Evolutionary conservation across 2,329 filamentous ascomycete genomes (phyloP), one percentile per base, ranked within the genome.

Genomic region (Verticillium albo-atrum): DNA sequence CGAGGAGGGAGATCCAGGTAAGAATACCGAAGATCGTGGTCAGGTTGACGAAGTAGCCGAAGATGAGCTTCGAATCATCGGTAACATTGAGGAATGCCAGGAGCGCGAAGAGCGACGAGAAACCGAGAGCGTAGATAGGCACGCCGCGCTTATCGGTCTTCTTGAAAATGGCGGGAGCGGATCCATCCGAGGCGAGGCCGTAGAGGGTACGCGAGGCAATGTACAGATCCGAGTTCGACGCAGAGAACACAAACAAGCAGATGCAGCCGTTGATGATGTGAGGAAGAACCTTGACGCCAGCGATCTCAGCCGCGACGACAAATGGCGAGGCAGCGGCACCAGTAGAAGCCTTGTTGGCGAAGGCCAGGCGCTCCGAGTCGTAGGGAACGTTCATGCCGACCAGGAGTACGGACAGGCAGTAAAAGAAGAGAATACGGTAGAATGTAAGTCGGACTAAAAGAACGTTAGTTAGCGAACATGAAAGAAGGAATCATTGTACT

Each of bases 341-440:
- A 54, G 80, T 79, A 59, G 76, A 77, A 20, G 74, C 63, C 37
- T 73, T 76, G 71, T 77, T 83, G 66, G 86, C 85, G 63, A 88
- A 87, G 25, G 77, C 73, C 5, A 92, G 85, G 0, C 83, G 72
- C 0, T 63, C 0, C 42, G 83, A 84, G 78, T 93, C 76, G 79
- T 89, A 93, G 1, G 89, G 89, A 4, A 94, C 88, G 56, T 89
- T 80, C 82, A 91, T 90, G 68, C 90, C 90, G 58, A 94, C 78
- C 56, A 93, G 80, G 57, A 94, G 81, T 35, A 92, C 88, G 25
- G 84, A 87, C 60, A 91, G 73, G 67, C 87, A 81, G 79, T 94
- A 94, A 79, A 94, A 94, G 77, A 93, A 78, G 65, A 91, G 75
- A 71, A 94, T 93, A 60, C 90, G 90, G 78, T 85, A 93, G 74